Evolutionary conservation across 345 rosid genomes (phyloP).

Genomic region (Arabidopsis suecica): DNA sequence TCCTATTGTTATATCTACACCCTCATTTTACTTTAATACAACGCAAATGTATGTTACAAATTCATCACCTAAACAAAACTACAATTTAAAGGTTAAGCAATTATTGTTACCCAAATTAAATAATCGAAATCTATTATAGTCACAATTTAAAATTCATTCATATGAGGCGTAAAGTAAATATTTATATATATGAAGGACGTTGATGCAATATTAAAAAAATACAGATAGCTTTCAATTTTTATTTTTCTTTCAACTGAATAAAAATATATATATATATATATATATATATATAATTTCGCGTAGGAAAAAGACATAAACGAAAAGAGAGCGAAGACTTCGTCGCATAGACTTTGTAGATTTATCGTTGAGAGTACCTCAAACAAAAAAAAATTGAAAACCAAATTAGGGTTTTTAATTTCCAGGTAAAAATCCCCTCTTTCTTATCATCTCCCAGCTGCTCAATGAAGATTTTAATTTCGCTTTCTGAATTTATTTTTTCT

Average conservation of each 20-base stretch:
- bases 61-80: background rate
- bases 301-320: constrained; percentile 39
- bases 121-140: background rate
- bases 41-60: background rate
- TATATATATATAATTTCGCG: background rate
- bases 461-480: constrained; percentile 15
- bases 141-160: background rate
- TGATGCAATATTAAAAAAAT: constrained; percentile 25
- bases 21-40: background rate
- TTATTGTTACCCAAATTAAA: background rate
- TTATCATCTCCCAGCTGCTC: background rate
- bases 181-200: constrained; percentile 19
- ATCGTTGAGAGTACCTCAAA: constrained; percentile 15
- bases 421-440: constrained; percentile 18
- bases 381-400: constrained; percentile 14
- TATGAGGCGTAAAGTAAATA: constrained; percentile 31
- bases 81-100: background rate
- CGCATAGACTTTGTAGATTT: constrained; percentile 41
- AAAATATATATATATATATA: background rate
- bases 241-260: background rate
- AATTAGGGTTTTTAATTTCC: constrained; percentile 43
- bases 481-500: constrained; percentile 1
- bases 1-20: background rate
- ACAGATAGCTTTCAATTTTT: constrained; percentile 18
- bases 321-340: constrained; percentile 44